Evolutionary conservation across 2,329 filamentous ascomycete species (phyloP).

Genomic region (Aspergillus ochraceoroseus): DNA sequence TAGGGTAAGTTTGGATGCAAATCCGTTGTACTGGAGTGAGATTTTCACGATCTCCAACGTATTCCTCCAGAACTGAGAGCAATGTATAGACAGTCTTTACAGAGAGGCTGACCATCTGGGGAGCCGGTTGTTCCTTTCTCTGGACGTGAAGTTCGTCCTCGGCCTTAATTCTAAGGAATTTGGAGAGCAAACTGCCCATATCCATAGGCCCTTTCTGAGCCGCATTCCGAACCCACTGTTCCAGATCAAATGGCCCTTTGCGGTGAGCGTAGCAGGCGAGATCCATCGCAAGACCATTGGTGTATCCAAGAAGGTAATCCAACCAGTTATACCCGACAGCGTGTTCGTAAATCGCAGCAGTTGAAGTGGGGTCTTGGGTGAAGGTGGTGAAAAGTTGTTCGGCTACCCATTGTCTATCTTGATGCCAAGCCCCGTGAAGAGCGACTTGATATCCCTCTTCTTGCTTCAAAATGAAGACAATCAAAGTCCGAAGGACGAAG

Average conservation of each 20-base stretch:
- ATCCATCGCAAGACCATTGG: constrained; percentile 81
- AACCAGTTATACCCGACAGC: constrained; percentile 79
- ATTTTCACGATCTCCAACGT: constrained; percentile 56
- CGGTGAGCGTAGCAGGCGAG: constrained; percentile 80
- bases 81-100: constrained; percentile 80
- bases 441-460: constrained; percentile 80
- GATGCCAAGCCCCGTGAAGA: constrained; percentile 84
- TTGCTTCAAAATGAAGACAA: constrained; percentile 74
- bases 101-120: constrained; percentile 68
- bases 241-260: constrained; percentile 70
- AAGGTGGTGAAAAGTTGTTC: constrained; percentile 73
- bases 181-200: constrained; percentile 66
- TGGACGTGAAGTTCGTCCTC: constrained; percentile 72
- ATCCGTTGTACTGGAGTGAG: constrained; percentile 76
- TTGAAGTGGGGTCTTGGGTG: constrained; percentile 61
- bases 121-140: constrained; percentile 60
- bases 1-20: constrained; percentile 87
- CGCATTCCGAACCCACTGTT: constrained; percentile 72
- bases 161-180: constrained; percentile 80
- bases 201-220: constrained; percentile 59
- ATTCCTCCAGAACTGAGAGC: constrained; percentile 72
- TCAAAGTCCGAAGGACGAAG: constrained; percentile 56
- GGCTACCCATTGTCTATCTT: constrained; percentile 82
- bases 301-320: constrained; percentile 69
- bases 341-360: constrained; percentile 70